Base-by-base conservation (phyloP, 2,329 filamentous ascomycete genomes). In the Colletotrichum caudatum region DNA sequence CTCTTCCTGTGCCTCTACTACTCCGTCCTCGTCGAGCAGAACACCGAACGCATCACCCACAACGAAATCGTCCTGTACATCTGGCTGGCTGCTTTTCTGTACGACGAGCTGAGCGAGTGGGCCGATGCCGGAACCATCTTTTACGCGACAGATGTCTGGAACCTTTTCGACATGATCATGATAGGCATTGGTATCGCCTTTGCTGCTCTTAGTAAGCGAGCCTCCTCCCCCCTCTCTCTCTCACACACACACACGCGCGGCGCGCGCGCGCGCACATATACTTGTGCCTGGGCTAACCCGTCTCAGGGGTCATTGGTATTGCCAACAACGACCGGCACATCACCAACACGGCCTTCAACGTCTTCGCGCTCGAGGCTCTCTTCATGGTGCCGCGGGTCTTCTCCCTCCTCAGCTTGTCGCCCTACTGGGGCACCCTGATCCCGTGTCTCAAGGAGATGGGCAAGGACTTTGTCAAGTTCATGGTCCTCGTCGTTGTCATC, bases 371-470 rank as follows among this genome's bases (percentile, higher is more conserved):
- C 18, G 94, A 97, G 80, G 95, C 94, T 0, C 86, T 98, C 12
- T 95, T 98, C 79, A 91, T 98, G 81, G 92, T 97, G 26, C 95
- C 95, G 20, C 91, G 93, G 72, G 92, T 97, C 75, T 97, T 92
- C 82, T 97, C 94, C 18, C 88, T 98, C 64, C 86, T 97, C 74
- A 95, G 93, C 78, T 81, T 98, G 74, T 94, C 94, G 76, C 93
- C 94, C 1, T 97, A 97, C 79, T 98, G 96, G 87, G 95, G 94
- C 53, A 96, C 93, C 0, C 81, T 96, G 60, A 95, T 98, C 71
- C 95, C 94, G 0, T 97, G 95, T 74, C 86, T 98, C 62, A 96
- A 96, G 79, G 94, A 95, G 79, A 98, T 98, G 95, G 93, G 93
- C 50, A 95, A 95, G 81, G 94, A 97, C 78, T 97, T 97, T 78